Conservation (phyloP, 2,329 filamentous ascomycete genomes). For the Fusarium setosum region DNA sequence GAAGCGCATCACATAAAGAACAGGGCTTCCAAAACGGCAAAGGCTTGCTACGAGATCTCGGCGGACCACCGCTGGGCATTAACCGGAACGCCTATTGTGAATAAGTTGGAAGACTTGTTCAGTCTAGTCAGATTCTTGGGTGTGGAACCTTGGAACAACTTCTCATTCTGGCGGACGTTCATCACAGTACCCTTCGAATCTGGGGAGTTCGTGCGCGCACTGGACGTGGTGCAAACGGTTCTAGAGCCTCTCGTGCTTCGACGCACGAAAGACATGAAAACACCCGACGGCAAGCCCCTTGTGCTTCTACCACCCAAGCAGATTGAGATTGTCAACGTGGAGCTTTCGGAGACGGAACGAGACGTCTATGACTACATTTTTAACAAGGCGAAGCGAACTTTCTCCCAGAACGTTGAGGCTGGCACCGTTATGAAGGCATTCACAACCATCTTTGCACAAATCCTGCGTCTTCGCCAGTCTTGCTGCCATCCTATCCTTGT, state of each 20-base stretch:
- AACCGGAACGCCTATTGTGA: constrained; percentile 97
- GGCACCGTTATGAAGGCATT: constrained; percentile 96
- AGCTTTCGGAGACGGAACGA: constrained; percentile 85
- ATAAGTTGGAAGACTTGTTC: constrained; percentile 93
- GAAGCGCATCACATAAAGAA: constrained; percentile 96
- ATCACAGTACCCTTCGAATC: constrained; percentile 98
- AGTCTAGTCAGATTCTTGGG: constrained; percentile 91
- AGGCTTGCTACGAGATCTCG: constrained; percentile 90
- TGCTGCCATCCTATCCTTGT: constrained; percentile 95
- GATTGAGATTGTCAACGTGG: constrained; percentile 87
- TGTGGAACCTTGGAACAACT: constrained; percentile 98
- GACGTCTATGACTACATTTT: constrained; percentile 95
- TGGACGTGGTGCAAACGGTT: constrained; percentile 97
- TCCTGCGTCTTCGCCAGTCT: constrained; percentile 89
- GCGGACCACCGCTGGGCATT: constrained; percentile 91
- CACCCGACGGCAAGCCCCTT: constrained; percentile 79
- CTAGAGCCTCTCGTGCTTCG: constrained; percentile 95
- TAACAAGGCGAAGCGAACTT: constrained; percentile 82
- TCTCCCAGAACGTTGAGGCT: constrained; percentile 87
- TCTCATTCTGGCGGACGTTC: constrained; percentile 99
- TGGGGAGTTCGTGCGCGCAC: constrained; percentile 89
- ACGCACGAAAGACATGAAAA: constrained; percentile 98
- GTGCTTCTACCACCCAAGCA: constrained; percentile 85
- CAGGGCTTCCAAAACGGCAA: constrained; percentile 90
- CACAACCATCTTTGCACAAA: constrained; percentile 97